These are phyloP conservation scores for Boletellus emodensis DNA, from an alignment of 768 basidiomycete genomes.

Conservation along the genomic window DNA sequence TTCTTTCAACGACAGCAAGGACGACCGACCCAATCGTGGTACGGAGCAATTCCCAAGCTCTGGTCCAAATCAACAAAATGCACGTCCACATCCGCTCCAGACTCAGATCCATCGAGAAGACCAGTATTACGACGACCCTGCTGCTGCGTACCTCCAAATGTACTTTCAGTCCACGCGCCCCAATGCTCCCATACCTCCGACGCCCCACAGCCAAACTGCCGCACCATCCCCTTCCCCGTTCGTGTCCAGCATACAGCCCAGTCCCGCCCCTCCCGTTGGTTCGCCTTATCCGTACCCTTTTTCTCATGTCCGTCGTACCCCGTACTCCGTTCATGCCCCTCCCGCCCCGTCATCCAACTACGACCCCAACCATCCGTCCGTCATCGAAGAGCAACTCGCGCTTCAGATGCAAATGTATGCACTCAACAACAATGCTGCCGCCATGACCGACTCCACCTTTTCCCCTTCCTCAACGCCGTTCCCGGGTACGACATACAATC, in stretches of 20 bases:
- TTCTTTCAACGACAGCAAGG: constrained; percentile 9
- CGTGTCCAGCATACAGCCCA: constrained; percentile 49
- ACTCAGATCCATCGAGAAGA: constrained; percentile 52
- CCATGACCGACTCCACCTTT: constrained; percentile 68
- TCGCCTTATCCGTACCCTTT: constrained; percentile 82
- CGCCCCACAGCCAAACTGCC: constrained; percentile 70
- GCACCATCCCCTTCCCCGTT: constrained; percentile 72
- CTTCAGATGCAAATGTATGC: constrained; percentile 78
- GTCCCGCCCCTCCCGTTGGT: constrained; percentile 55
- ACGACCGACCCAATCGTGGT: constrained; percentile 1
- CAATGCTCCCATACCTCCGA: constrained; percentile 74
- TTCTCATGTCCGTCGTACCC: constrained; percentile 59
- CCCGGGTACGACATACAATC: constrained; percentile 58
- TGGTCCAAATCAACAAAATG: constrained; percentile 16
- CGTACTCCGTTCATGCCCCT: constrained; percentile 36
- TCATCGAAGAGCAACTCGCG: constrained; percentile 65
- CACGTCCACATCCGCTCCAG: constrained; percentile 36
- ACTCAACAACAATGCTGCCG: constrained; percentile 54
- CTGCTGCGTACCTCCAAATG: constrained; percentile 54
- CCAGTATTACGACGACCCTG: constrained; percentile 58
- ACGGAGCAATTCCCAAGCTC: constrained; percentile 20
- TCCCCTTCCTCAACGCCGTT: constrained; percentile 75
- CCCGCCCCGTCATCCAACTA: constrained; percentile 38
- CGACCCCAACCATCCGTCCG: constrained; percentile 34
- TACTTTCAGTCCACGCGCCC: constrained; percentile 62